Evolutionary conservation across 1,139 yeast genomes (phyloP), one percentile per base, ranked within the genome.

Genomic region (Pneumocystis canis): DNA sequence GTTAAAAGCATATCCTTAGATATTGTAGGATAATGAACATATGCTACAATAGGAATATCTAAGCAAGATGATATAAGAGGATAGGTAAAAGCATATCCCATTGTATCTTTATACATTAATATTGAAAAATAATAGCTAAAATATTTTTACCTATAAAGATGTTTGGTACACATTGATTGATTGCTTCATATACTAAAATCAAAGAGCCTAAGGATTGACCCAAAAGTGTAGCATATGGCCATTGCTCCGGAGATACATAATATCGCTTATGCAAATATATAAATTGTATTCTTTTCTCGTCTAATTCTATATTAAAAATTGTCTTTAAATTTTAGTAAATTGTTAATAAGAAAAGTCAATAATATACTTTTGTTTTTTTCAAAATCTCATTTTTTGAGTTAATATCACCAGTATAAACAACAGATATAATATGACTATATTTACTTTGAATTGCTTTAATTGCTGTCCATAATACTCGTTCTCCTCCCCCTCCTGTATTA

Each of bases 401-500:
- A 5, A 72, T 70, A 67, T 84, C 86, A 28, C 89, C 88, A 30
- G 96, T 86, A 72, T 92, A 94, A 7, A 94, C 77, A 3, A 82
- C 84, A 9, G 82, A 88, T n/a, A 87, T 75, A 68, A 84, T 82
- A 58, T 74, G 73, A 5, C 76, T 75, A 66, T 79, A 78, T 53
- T 78, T 76, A 11, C 73, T 69, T 65, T 90, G 76, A 0, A 96
- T 87, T 32, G 85, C 80, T 68, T 82, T 79, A 5, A 92, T 88
- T 0, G 97, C 96, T 64, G 88, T 89, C 98, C 98, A 94, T 59
- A 94, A 77, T 0, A 94, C 98, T 62, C 95, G 81, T 73, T 94
- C 99, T 31, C 99, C 99, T 54, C 99, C 99, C 25, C 98, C 98
- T 54, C 96, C 96, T 60, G 96, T 94, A 72, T 88, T 88, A 67